Percentiles rank a stretch among this genome's conserved stretches.
Conservation (phyloP, 2,329 filamentous ascomycete species). For the Aspergillus caelatus region DNA sequence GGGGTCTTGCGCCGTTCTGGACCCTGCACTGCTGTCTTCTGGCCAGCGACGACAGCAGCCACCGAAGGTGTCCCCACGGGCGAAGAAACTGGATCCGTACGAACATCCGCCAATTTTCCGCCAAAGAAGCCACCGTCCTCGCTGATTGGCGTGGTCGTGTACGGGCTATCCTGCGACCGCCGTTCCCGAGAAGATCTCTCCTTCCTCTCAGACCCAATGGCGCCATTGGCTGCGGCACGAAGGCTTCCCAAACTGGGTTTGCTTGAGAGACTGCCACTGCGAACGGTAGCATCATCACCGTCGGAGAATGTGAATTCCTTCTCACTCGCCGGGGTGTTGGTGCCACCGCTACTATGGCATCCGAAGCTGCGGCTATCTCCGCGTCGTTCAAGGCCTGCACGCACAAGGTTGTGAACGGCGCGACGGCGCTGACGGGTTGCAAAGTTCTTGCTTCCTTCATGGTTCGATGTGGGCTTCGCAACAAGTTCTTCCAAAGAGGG, state of each 20-base stretch:
- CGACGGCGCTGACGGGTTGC: conserved; percentile 87
- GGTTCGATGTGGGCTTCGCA: conserved; percentile 85
- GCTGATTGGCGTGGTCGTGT: conserved; percentile 66
- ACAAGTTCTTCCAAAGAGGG: conserved; percentile 89
- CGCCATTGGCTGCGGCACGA: conserved; percentile 76
- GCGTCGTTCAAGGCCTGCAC: conserved; percentile 84
- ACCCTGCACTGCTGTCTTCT: conserved; percentile 59
- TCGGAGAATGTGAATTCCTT: conserved; percentile 69
- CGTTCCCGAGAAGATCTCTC: conserved; percentile 64
- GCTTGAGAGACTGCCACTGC: conserved; percentile 79
- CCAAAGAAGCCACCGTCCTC: conserved; percentile 59
- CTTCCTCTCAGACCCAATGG: conserved; percentile 85
- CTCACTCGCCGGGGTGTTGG: conserved; percentile 89
- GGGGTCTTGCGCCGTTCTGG: conserved; percentile 75
- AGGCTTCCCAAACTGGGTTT: conserved; percentile 74
- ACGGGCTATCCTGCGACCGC: conserved; percentile 55
- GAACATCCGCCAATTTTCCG: conserved; percentile 58
- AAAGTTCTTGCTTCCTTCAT: conserved; percentile 97
- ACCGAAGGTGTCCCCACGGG: conserved; percentile 38
- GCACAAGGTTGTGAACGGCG: conserved; percentile 87
- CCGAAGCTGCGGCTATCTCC: conserved; percentile 70
- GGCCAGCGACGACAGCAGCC: conserved; percentile 49
- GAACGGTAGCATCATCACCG: conserved; percentile 74
- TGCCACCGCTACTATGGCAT: conserved; percentile 65
- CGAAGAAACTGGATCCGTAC: conserved; percentile 40